Conservation (phyloP, 192 early-diverging fungal species). For the Endogone sp. region DNA sequence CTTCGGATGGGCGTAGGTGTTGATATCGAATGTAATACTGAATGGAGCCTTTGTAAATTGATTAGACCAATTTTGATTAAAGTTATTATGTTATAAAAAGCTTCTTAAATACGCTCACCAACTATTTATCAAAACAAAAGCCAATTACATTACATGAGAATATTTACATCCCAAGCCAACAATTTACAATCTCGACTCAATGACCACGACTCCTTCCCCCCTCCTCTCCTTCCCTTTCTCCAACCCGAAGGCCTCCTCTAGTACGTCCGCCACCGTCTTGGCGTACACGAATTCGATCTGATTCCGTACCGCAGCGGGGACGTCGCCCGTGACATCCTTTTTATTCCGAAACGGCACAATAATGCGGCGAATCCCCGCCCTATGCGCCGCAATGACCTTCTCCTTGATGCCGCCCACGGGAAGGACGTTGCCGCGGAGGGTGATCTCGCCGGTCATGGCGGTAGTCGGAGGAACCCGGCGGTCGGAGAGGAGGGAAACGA, state of each 20-base stretch:
- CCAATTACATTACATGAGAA: too few species aligned
- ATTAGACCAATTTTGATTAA: too few species aligned
- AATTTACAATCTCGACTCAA: neutral
- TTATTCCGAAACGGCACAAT: conserved; percentile 67
- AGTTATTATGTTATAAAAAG: too few species aligned
- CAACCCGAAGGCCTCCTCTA: conserved; percentile 53
- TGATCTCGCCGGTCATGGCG: conserved; percentile 88
- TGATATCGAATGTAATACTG: too few species aligned
- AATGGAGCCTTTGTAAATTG: too few species aligned
- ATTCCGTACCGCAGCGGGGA: conserved; percentile 60
- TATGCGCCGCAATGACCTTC: conserved; percentile 80
- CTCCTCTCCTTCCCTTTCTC: conserved; percentile 11
- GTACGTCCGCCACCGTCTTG: conserved; percentile 58
- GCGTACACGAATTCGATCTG: conserved; percentile 72
- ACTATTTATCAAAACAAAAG: too few species aligned
- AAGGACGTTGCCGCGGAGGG: conserved; percentile 74
- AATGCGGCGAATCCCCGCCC: conserved; percentile 69
- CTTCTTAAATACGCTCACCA: too few species aligned
- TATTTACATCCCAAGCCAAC: too few species aligned
- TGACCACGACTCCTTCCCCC: neutral
- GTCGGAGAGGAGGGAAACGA: conserved; percentile 72
- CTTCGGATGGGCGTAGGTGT: too few species aligned
- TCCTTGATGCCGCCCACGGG: conserved; percentile 88
- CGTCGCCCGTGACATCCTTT: conserved; percentile 67
- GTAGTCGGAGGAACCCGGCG: conserved; percentile 46